Evolutionary conservation across 2,329 filamentous ascomycete genomes (phyloP).

Genomic region (Cladophialophora yegresii): DNA sequence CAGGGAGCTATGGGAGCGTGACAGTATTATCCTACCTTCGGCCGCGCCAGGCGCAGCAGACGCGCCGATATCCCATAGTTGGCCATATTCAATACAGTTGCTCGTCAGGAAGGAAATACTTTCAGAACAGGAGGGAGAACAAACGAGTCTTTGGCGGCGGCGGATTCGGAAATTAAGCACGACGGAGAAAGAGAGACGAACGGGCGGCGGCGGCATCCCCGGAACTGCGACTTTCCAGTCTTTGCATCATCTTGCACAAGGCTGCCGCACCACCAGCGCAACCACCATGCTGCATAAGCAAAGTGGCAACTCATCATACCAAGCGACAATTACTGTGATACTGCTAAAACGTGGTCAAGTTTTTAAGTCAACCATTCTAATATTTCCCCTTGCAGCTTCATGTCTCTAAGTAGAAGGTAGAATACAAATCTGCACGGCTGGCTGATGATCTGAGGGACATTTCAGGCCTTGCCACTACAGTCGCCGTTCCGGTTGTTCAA

Average conservation of each 20-base stretch:
- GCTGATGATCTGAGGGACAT: conserved; percentile 9
- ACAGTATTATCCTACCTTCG: conserved; percentile 44
- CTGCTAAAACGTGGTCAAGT: background rate
- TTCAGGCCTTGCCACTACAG: background rate
- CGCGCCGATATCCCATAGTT: conserved; percentile 41
- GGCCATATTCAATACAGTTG: conserved; percentile 17
- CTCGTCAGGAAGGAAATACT: conserved; percentile 2
- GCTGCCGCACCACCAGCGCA: background rate
- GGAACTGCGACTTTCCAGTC: background rate
- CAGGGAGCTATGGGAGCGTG: background rate
- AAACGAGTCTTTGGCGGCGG: conserved; percentile 8
- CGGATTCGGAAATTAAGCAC: conserved; percentile 16
- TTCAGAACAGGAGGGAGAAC: background rate
- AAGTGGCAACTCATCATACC: background rate
- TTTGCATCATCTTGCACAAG: conserved; percentile 17
- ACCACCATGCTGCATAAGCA: background rate
- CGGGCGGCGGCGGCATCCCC: conserved; percentile 14
- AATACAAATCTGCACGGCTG: conserved; percentile 29
- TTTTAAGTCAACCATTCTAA: conserved; percentile 16
- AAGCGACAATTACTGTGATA: background rate
- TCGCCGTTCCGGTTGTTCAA: background rate
- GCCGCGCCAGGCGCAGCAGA: conserved; percentile 53
- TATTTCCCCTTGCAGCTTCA: conserved; percentile 17
- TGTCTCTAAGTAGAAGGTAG: conserved; percentile 32
- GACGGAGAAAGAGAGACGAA: conserved; percentile 10